Conservation (phyloP, 305 asterid genomes). For the Striga hermonthica region DNA sequence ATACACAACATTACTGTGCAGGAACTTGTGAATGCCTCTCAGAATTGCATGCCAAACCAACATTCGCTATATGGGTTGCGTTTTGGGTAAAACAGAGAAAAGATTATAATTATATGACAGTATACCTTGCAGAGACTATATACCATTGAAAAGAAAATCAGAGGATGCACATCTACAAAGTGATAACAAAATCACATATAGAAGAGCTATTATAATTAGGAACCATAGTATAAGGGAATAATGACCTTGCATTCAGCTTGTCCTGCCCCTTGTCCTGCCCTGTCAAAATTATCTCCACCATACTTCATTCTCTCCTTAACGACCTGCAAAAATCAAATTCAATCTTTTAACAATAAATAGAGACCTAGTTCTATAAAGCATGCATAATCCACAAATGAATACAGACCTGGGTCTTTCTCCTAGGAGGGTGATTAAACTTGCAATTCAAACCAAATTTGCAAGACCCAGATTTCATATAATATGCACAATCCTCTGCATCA, state of each 20-base stretch:
- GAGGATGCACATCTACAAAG: not conserved
- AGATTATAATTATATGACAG: not conserved
- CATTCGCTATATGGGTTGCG: not conserved
- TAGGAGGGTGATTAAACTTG: conserved; percentile 91
- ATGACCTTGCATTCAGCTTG: conserved; percentile 56
- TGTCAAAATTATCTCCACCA: conserved; percentile 42
- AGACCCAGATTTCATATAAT: conserved; percentile 66
- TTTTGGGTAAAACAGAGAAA: conserved; percentile 10
- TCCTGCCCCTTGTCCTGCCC: conserved; percentile 43
- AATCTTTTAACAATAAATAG: not conserved
- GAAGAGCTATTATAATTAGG: not conserved
- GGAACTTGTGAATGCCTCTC: not conserved
- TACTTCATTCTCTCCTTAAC: conserved; percentile 36
- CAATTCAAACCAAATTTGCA: conserved; percentile 84
- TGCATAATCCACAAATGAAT: conserved; percentile 3
- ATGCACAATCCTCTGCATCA: conserved; percentile 84
- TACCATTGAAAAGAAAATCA: not conserved
- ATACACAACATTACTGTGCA: not conserved
- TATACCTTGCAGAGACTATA: not conserved
- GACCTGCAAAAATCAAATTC: conserved; percentile 34
- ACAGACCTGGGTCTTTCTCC: conserved; percentile 62
- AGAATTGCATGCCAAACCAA: conserved; percentile 1
- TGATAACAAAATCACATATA: conserved; percentile 3
- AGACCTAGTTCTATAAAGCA: not conserved
- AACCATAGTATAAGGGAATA: conserved; percentile 4